phyloP scores from a whole-genome alignment of 345 rosid species.

The Dovyalis caffra region DNA sequence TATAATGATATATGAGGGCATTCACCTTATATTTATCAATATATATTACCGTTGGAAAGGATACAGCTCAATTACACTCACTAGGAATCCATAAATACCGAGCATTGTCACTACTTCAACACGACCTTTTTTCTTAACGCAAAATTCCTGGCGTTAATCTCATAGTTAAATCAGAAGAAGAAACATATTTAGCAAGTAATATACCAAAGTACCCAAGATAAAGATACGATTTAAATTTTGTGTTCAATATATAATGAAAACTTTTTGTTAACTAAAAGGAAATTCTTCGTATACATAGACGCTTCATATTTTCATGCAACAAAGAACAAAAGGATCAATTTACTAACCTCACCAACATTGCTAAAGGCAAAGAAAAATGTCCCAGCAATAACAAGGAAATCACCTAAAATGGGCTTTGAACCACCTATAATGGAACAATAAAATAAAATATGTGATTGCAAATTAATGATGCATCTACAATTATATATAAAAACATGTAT shows the following conservation, averaged over 20 bases:
- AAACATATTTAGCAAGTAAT: background rate
- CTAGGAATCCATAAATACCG: slow-evolving; percentile 45
- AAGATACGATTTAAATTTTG: too few relatives aligned
- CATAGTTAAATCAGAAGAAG: background rate
- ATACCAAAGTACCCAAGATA: too few relatives aligned
- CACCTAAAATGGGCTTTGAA: slow-evolving; percentile 47
- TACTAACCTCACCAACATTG: slow-evolving; percentile 57
- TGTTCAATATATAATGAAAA: too few relatives aligned
- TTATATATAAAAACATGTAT: too few relatives aligned
- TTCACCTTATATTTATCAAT: background rate
- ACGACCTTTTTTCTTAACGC: slow-evolving; percentile 50
- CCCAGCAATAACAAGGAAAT: slow-evolving; percentile 42
- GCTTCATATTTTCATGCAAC: background rate
- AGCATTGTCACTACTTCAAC: slow-evolving; percentile 55
- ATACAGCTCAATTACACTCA: slow-evolving; percentile 50
- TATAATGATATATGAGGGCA: too few relatives aligned
- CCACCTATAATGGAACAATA: slow-evolving; percentile 44
- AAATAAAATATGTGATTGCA: background rate
- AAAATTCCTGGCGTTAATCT: slow-evolving; percentile 47
- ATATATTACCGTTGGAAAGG: slow-evolving; percentile 14
- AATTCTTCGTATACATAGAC: too few relatives aligned
- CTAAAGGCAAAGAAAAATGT: slow-evolving; percentile 51
- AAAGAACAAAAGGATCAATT: too few relatives aligned
- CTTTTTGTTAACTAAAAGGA: too few relatives aligned
- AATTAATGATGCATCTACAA: background rate